These are phyloP conservation scores for Amyloporia xantha DNA, from an alignment of 768 basidiomycete species.

Conservation along the genomic window DNA sequence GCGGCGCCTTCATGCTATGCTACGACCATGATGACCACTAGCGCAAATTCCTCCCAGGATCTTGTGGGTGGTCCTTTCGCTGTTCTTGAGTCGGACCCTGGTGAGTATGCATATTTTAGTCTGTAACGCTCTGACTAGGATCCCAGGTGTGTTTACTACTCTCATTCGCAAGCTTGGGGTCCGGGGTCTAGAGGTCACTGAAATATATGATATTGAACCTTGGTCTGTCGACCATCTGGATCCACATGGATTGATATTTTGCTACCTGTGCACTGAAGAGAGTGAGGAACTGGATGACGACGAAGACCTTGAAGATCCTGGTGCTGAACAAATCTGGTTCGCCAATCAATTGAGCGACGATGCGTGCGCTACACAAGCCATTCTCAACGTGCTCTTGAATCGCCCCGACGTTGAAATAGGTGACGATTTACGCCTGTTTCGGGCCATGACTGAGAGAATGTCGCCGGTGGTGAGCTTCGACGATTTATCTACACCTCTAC, in stretches of 20 bases:
- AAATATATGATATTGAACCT: constrained; percentile 57
- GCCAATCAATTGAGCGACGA: constrained; percentile 64
- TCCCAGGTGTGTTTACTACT: constrained; percentile 50
- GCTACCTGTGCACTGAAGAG: constrained; percentile 48
- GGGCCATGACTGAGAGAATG: constrained; percentile 47
- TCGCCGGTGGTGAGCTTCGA: constrained; percentile 44
- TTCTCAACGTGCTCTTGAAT: constrained; percentile 55
- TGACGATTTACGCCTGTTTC: constrained; percentile 36
- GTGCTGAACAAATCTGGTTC: constrained; percentile 56
- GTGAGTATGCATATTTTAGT: constrained; percentile 12
- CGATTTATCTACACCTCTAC: too few relatives aligned
- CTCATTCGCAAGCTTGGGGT: constrained; percentile 50
- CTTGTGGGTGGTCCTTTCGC: constrained; percentile 59
- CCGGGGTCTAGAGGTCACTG: constrained; percentile 44
- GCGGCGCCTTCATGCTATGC: too few relatives aligned
- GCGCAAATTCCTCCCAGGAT: constrained; percentile 15
- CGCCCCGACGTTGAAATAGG: constrained; percentile 47
- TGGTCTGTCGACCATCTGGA: constrained; percentile 56
- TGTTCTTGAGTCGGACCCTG: constrained; percentile 47
- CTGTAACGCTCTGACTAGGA: not conserved
- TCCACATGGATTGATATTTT: constrained; percentile 56
- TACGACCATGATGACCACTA: too few relatives aligned
- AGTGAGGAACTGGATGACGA: not conserved
- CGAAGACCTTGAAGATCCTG: constrained; percentile 35
- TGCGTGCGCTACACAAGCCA: constrained; percentile 57